These are phyloP conservation scores for Volutella citrinella DNA, from an alignment of 2,329 filamentous ascomycete species.

Conservation along the genomic window DNA sequence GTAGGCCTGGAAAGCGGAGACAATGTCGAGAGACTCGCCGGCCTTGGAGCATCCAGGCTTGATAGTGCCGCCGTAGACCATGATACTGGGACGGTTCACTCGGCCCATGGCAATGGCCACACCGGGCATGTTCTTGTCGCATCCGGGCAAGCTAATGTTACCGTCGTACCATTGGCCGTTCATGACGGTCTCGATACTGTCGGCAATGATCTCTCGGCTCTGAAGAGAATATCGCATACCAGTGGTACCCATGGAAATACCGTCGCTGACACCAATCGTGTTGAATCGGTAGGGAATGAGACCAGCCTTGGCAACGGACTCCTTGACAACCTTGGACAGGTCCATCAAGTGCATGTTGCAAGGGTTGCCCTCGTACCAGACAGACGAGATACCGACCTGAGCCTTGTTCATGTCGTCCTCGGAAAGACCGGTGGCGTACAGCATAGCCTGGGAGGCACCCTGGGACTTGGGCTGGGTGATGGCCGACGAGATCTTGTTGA, in stretches of 20 bases:
- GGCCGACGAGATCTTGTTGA: conserved; percentile 80
- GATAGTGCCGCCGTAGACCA: conserved; percentile 97
- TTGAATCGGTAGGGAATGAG: conserved; percentile 97
- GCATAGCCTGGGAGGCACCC: conserved; percentile 97
- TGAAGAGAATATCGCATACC: conserved; percentile 96
- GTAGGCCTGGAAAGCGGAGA: conserved; percentile 97
- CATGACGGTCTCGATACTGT: conserved; percentile 99
- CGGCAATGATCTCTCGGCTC: conserved; percentile 93
- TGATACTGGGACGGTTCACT: conserved; percentile 89
- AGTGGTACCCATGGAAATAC: conserved; percentile 95
- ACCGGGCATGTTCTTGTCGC: conserved; percentile 99
- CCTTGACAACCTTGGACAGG: conserved; percentile 71
- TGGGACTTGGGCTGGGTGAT: conserved; percentile 98
- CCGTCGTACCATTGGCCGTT: conserved; percentile 98
- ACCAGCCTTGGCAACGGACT: conserved; percentile 64
- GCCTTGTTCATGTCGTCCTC: conserved; percentile 92
- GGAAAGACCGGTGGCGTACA: conserved; percentile 88
- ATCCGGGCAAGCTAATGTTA: conserved; percentile 94
- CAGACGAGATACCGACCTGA: conserved; percentile 95
- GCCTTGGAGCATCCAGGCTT: conserved; percentile 79
- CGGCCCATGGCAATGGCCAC: conserved; percentile 91
- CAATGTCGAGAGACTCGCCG: conserved; percentile 82
- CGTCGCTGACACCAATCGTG: conserved; percentile 96
- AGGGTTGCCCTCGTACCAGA: conserved; percentile 97
- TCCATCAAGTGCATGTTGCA: conserved; percentile 99